Evolutionary conservation across 345 rosid genomes (phyloP).

Genomic region (Gossypium herbaceum): DNA sequence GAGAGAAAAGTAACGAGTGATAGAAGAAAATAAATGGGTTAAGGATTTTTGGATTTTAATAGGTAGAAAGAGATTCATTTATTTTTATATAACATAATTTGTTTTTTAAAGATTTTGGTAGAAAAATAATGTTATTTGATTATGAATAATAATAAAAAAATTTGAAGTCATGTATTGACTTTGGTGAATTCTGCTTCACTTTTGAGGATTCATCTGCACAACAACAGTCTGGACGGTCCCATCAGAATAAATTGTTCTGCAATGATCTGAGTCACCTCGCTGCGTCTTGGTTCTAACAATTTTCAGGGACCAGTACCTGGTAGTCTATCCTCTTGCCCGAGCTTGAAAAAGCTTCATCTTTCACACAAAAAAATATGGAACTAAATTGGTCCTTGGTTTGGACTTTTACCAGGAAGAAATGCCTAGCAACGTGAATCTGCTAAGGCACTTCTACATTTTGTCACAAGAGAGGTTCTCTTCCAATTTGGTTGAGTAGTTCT

Average conservation of each 20-base stretch:
- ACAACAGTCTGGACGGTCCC: conserved; percentile 24
- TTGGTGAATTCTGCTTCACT: conserved; percentile 34
- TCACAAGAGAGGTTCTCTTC: background rate
- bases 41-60: too few relatives aligned
- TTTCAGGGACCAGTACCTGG: conserved; percentile 24
- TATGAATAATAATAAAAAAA: too few relatives aligned
- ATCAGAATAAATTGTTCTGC: conserved; percentile 32
- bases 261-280: conserved; percentile 17
- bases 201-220: conserved; percentile 13
- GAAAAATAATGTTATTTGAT: too few relatives aligned
- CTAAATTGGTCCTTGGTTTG: background rate
- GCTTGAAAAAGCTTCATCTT: conserved; percentile 16
- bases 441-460: conserved; percentile 1
- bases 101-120: too few relatives aligned
- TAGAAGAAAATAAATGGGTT: too few relatives aligned
- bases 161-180: background rate
- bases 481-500: background rate
- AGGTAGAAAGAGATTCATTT: too few relatives aligned
- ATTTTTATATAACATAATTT: too few relatives aligned
- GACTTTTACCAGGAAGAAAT: conserved; percentile 3
- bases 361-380: background rate
- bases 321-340: conserved; percentile 22
- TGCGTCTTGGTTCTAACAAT: conserved; percentile 23
- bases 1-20: too few relatives aligned
- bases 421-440: conserved; percentile 3